These are phyloP conservation scores for Candida tibetensis DNA, from an alignment of 805 yeast genomes.

Conservation along the genomic window DNA sequence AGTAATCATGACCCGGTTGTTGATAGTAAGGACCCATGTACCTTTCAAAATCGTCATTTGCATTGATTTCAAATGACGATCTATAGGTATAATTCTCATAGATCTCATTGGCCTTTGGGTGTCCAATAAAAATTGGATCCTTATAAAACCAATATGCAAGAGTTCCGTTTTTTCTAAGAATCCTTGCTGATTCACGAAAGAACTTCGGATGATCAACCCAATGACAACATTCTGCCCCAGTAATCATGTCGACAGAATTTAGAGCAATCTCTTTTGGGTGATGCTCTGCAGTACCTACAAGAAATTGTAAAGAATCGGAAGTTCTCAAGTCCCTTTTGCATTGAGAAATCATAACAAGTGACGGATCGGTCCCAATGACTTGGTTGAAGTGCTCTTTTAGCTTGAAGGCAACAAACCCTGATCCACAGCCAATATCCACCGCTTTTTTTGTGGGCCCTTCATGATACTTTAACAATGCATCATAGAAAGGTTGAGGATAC, in stretches of 20 bases:
- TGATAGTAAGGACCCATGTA: conserved; percentile 50
- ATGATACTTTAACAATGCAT: conserved; percentile 42
- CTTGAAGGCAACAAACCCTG: conserved; percentile 69
- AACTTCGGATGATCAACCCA: conserved; percentile 67
- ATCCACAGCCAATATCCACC: conserved; percentile 77
- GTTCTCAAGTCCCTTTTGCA: conserved; percentile 20
- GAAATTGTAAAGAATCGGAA: conserved; percentile 17
- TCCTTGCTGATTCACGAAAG: conserved; percentile 46
- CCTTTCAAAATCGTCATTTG: conserved; percentile 27
- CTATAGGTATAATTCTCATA: conserved; percentile 49
- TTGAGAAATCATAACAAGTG: conserved; percentile 50
- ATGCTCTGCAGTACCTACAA: conserved; percentile 25
- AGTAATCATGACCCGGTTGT: conserved; percentile 45
- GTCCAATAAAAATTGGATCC: conserved; percentile 60
- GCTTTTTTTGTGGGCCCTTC: conserved; percentile 25
- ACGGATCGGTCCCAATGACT: conserved; percentile 63
- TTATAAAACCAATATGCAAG: conserved; percentile 69
- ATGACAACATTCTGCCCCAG: conserved; percentile 86
- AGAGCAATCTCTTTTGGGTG: conserved; percentile 18
- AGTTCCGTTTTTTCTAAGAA: conserved; percentile 62
- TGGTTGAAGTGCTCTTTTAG: conserved; percentile 43
- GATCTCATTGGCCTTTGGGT: conserved; percentile 54
- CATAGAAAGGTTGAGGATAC: conserved; percentile 55
- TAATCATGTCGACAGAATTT: conserved; percentile 55
- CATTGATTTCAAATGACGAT: conserved; percentile 10